Evolutionary conservation across 1,284 basidiomycete genomes (phyloP).

Genomic region (Melampsora medusae): DNA sequence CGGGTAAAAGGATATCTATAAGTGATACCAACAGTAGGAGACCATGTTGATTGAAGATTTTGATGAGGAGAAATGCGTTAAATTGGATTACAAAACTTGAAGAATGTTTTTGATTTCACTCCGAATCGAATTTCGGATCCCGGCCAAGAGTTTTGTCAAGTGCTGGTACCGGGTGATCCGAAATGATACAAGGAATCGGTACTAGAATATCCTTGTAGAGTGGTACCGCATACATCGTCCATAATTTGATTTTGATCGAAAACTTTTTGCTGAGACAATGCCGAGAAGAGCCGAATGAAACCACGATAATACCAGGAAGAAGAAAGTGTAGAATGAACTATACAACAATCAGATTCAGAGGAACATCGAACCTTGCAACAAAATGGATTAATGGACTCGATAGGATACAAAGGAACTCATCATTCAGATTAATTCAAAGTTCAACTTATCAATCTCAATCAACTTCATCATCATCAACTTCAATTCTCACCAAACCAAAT

Average conservation of each 20-base stretch:
- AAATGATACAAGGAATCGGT: neutral
- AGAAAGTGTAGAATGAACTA: too few relatives aligned
- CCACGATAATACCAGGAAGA: neutral
- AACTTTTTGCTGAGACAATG: neutral
- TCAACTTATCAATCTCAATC: neutral
- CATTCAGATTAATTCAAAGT: neutral
- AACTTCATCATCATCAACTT: neutral
- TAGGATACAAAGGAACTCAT: neutral
- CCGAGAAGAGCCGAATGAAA: neutral
- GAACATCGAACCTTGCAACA: neutral
- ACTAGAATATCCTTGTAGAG: neutral
- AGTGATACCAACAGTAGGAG: slow-evolving; percentile 26
- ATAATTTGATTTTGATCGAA: neutral
- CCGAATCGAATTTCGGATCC: too few relatives aligned
- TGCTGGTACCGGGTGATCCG: neutral
- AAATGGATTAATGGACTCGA: neutral
- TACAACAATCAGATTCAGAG: neutral
- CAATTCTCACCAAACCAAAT: neutral
- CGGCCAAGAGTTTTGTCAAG: too few relatives aligned
- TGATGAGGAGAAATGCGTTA: too few relatives aligned
- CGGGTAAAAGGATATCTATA: neutral
- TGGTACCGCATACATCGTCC: neutral
- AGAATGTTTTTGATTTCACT: too few relatives aligned
- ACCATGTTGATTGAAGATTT: slow-evolving; percentile 8
- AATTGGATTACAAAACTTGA: too few relatives aligned